Percentiles rank a stretch among this genome's conserved stretches.
These are phyloP conservation scores for Plasmodium relictum DNA, from an alignment of 169 alveolate genomes.

Conservation along the genomic window DNA sequence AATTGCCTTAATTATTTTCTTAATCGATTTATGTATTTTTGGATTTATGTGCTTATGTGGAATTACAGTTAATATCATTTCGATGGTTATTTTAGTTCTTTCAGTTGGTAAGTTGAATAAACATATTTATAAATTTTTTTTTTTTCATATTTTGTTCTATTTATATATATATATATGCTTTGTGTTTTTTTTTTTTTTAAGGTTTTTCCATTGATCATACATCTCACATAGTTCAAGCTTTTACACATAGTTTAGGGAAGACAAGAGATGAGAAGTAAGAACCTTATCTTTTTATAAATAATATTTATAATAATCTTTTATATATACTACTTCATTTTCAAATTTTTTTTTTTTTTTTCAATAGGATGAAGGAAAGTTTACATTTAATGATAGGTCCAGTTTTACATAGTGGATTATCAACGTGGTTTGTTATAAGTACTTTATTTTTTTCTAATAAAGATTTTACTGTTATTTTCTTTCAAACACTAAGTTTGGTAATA, in stretches of 20 bases:
- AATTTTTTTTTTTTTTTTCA: neutral
- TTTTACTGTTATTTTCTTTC: slow-evolving; percentile 86
- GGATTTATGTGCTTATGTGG: slow-evolving; percentile 90
- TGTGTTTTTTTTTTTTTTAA: slow-evolving; percentile 5
- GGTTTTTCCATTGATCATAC: slow-evolving; percentile 89
- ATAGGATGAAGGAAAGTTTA: slow-evolving; percentile 87
- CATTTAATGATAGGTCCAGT: slow-evolving; percentile 89
- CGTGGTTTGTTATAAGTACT: slow-evolving; percentile 86
- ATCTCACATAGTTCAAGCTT: slow-evolving; percentile 88
- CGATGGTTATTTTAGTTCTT: slow-evolving; percentile 89
- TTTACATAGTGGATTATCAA: slow-evolving; percentile 88
- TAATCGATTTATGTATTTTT: slow-evolving; percentile 85
- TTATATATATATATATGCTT: neutral
- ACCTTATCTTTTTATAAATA: neutral
- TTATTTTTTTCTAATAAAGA: slow-evolving; percentile 84
- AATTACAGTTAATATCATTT: slow-evolving; percentile 87
- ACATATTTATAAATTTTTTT: neutral
- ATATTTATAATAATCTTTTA: neutral
- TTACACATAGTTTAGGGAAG: slow-evolving; percentile 87
- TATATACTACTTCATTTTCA: neutral
- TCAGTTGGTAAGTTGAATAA: slow-evolving; percentile 84
- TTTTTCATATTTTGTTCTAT: neutral
- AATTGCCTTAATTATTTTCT: slow-evolving; percentile 80
- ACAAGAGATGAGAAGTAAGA: slow-evolving; percentile 80
- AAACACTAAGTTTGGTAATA: slow-evolving; percentile 86